Base-by-base conservation (phyloP, 306 rosid genomes). In the Lathyrus aphaca region DNA sequence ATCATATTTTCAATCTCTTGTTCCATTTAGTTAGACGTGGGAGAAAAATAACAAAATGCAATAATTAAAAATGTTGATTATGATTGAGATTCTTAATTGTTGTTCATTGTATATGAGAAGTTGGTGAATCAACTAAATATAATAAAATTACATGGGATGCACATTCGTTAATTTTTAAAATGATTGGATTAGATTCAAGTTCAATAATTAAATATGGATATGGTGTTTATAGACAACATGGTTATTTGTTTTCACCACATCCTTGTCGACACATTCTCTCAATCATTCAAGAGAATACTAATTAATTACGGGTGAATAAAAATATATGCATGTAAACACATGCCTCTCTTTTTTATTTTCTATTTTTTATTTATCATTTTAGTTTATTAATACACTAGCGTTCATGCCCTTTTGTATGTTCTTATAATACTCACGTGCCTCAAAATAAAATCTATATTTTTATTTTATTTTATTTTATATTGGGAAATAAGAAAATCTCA, bases 261-360 rank as follows among this genome's bases (percentile, higher is more conserved):
- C 60, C 82, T 83, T 77, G 46, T 83, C 93, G 81, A 85, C 15
- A 55, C 81, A 79, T 59, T 5, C 88, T 82, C 93, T 79, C 67
- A 60, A 68, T 88, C 94, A 55, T 63, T 75, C 46, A 76, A 57
- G 60, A 25, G 49, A 30, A 49, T 55, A 66, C 66, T 68, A 50
- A 80, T 79, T 68, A 50, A 80, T 77, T 82, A 53, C 13, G 17
- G 48, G 45, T 71, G 71, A 29, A 29, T 56, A 56, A 3, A 65
- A 73, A 58, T 3, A n/a, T 58, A 7, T 21, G 58, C 8, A 46
- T 38, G 27, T 58, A 3, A 46, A 51, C 35, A 1, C 12, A 5
- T 40, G 16, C 49, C 38, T 23, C 16, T 16, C 25, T 48, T 29
- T 77, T 23, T 35, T 35, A 1, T 8, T 35, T 35, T 35, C 39